Percentiles rank a stretch among this genome's conserved stretches.
Conservation (phyloP, 345 rosid genomes). For the Moricandia moricandioides region DNA sequence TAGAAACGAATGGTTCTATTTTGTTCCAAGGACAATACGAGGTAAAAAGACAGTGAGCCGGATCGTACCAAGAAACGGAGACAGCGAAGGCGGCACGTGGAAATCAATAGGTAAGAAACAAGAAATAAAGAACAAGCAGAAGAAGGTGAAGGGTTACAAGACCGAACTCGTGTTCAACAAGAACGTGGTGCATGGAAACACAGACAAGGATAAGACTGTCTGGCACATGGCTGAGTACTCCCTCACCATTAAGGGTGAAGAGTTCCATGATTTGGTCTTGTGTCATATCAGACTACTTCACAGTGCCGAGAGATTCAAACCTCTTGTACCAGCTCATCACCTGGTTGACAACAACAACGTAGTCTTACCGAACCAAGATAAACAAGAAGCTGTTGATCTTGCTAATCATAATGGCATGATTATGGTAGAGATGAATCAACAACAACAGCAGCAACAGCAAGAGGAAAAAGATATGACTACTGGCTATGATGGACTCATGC, state of each 20-base stretch:
- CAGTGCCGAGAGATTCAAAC: neutral
- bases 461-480: neutral
- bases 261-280: constrained; percentile 5
- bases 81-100: constrained; percentile 9
- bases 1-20: neutral
- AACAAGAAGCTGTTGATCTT: neutral
- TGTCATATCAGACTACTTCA: neutral
- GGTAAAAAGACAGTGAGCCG: neutral
- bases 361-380: neutral
- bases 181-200: neutral
- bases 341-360: neutral
- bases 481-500: no score
- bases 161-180: neutral
- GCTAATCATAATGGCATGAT: no score
- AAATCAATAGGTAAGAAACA: neutral
- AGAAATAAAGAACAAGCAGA: neutral
- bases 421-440: neutral
- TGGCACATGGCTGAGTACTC: constrained; percentile 1
- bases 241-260: neutral
- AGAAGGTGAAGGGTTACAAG: neutral
- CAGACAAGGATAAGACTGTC: neutral
- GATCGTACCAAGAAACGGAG: neutral
- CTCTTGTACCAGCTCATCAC: neutral
- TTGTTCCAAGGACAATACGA: neutral
- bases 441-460: no score